Evolutionary conservation across 2,329 filamentous ascomycete genomes (phyloP).

Genomic region (Claviceps paspali): DNA sequence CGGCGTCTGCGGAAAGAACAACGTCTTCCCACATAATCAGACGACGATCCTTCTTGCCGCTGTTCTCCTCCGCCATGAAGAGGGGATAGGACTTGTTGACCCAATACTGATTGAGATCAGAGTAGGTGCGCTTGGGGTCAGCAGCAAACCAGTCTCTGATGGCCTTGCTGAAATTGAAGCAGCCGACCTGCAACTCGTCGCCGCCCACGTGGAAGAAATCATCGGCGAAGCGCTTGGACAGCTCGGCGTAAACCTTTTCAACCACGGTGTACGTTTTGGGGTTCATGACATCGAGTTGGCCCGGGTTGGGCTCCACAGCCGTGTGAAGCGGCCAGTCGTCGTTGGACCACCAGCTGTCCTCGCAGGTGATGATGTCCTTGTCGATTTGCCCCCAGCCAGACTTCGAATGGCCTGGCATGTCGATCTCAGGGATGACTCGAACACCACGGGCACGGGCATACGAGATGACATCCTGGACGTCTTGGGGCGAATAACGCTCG

Average conservation of each 20-base stretch:
- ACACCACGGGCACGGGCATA: constrained; percentile 37
- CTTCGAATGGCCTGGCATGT: constrained; percentile 41
- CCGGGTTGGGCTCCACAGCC: constrained; percentile 37
- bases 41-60: constrained; percentile 25
- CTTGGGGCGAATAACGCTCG: constrained; percentile 28
- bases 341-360: constrained; percentile 45
- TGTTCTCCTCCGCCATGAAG: constrained; percentile 19
- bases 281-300: constrained; percentile 40
- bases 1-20: constrained; percentile 23
- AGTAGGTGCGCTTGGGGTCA: constrained; percentile 26
- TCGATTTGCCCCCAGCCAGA: constrained; percentile 40
- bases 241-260: constrained; percentile 35
- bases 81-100: constrained; percentile 35
- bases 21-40: constrained; percentile 45
- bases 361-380: constrained; percentile 35
- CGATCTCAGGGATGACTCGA: constrained; percentile 40
- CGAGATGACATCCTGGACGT: constrained; percentile 27
- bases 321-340: constrained; percentile 37
- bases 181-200: constrained; percentile 35
- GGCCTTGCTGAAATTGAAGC: constrained; percentile 40
- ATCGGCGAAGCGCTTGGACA: constrained; percentile 34
- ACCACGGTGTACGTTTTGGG: constrained; percentile 40
- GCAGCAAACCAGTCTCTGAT: constrained; percentile 34
- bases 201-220: constrained; percentile 40
- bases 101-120: constrained; percentile 39